phyloP scores from a whole-genome alignment of 768 basidiomycete genomes.

The Suillus brevipes region DNA sequence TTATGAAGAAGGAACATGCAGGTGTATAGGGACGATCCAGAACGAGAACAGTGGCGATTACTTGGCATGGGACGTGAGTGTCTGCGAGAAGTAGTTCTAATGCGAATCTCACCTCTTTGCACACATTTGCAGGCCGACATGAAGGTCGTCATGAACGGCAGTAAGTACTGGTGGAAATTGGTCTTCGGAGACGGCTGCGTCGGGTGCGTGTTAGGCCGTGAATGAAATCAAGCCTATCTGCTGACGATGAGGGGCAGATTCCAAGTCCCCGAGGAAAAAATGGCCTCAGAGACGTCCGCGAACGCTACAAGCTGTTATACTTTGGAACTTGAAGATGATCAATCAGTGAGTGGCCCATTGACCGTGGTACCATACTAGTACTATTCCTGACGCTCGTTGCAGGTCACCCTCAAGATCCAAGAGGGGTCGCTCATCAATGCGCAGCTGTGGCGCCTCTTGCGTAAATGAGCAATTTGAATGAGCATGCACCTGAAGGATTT shows the following conservation, averaged over 20 bases:
- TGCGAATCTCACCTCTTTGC: background rate
- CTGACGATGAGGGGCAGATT: background rate
- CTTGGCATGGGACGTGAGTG: background rate
- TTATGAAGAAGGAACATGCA: too few relatives aligned
- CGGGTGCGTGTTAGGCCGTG: background rate
- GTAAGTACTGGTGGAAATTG: background rate
- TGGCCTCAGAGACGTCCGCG: too few relatives aligned
- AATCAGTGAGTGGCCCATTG: background rate
- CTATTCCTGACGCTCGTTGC: background rate
- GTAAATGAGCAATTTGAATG: too few relatives aligned
- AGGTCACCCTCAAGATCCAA: background rate
- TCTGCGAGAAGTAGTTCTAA: background rate
- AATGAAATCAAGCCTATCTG: background rate
- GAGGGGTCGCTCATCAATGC: accelerated
- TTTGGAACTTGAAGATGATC: background rate
- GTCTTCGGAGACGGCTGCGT: background rate
- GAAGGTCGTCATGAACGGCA: background rate
- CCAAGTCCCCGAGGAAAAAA: too few relatives aligned
- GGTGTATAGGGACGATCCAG: background rate
- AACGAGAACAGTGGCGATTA: background rate
- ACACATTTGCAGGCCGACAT: background rate
- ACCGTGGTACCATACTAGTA: background rate
- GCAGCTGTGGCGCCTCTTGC: too few relatives aligned
- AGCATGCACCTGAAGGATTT: too few relatives aligned
- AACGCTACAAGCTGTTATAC: background rate